These are phyloP conservation scores for Auricularia cornea DNA, from an alignment of 768 basidiomycete genomes.

Conservation along the genomic window DNA sequence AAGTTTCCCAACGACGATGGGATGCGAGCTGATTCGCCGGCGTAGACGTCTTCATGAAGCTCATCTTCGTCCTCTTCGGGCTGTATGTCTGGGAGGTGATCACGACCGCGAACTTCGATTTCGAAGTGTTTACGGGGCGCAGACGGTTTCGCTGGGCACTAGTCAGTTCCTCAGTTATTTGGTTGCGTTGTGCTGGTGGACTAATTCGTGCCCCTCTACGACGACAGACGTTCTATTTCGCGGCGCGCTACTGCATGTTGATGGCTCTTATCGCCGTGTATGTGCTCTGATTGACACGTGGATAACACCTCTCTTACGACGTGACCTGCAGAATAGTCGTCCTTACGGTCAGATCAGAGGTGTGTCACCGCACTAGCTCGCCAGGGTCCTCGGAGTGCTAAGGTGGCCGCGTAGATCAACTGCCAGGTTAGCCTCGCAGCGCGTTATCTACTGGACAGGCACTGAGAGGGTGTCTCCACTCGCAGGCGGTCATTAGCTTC, in stretches of 20 bases:
- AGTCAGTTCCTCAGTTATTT: conserved; percentile 31
- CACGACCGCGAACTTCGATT: conserved; percentile 56
- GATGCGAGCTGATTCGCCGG: neutral
- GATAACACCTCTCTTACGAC: neutral
- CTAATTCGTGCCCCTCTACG: neutral
- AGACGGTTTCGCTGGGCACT: conserved; percentile 62
- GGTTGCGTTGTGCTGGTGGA: neutral
- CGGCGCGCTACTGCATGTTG: conserved; percentile 67
- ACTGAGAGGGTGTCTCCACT: neutral
- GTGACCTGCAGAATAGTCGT: conserved; percentile 44
- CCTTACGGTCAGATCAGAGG: conserved; percentile 40
- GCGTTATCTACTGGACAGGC: too few relatives aligned
- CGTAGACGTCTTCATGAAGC: conserved; percentile 48
- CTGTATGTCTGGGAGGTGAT: conserved; percentile 62
- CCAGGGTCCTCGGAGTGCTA: neutral
- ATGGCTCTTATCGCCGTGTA: conserved; percentile 56
- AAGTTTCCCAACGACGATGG: neutral
- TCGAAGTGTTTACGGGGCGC: conserved; percentile 49
- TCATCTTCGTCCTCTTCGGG: conserved; percentile 58
- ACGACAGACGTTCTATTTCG: conserved; percentile 44
- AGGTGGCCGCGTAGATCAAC: conserved; percentile 35
- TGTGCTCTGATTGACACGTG: conserved; percentile 16
- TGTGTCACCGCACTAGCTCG: conserved; percentile 15
- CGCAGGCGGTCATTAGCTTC: conserved; percentile 56
- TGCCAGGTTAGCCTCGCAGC: conserved; percentile 39